Evolutionary conservation across 2,329 filamentous ascomycete species (phyloP), one percentile per base, ranked within the genome.

Genomic region (Acrodontium crateriforme): DNA sequence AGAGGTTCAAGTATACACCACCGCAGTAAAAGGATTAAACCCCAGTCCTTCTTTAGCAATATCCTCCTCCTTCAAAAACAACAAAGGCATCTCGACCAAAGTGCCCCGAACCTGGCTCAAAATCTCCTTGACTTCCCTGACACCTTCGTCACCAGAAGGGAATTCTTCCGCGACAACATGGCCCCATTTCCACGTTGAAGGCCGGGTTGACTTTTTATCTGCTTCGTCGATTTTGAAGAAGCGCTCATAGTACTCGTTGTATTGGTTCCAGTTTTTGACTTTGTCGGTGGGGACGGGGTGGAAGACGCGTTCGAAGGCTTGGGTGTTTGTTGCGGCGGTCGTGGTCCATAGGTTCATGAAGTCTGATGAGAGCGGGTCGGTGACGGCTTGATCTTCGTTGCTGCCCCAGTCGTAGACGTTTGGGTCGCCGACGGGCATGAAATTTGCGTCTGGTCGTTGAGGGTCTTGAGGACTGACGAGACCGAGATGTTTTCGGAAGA

Each of bases 401-500:
- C 52, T 59, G 31, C 52, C 55, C 56, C 57, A 64, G 41, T 65
- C 61, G 41, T 65, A 65, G 6, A 54, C 39, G 37, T 74, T 74
- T 5, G 65, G 60, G 2, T 63, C 60, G 11, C 68, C 68, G 6
- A 74, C 61, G 1, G 69, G 70, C 36, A 68, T 57, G 40, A 59
- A 73, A 47, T 74, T 74, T 15, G 60, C 55, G 27, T 71, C 58
- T 9, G 66, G 67, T 5, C 51, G 58, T 31, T 83, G 69, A 34
- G 77, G 63, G 11, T 74, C 62, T 49, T 94, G 83, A 0, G 79
- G 68, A 3, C 69, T 75, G 7, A 93, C 63, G 6, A 93, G 66
- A 23, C 87, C 87, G 2, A 94, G 69, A 50, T 94, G 87, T 59
- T 94, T 91, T 41, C 85, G 74, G 72, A 82, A 93, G 37, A 94